phyloP scores from a whole-genome alignment of 2,329 filamentous ascomycete species.

The Penicillium sp. region DNA sequence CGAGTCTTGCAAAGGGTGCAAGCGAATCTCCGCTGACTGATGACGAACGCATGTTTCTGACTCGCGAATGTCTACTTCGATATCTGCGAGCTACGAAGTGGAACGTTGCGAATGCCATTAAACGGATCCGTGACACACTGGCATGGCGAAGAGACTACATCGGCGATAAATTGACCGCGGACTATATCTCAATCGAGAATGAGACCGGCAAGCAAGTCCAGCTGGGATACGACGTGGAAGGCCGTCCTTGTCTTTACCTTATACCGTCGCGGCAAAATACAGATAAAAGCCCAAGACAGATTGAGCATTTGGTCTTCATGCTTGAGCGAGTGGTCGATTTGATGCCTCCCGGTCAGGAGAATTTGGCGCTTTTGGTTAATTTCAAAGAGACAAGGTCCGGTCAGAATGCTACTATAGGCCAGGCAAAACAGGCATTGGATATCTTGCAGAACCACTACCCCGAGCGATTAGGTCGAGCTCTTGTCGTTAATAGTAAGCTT shows the following conservation, averaged over 20 bases:
- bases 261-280: slow-evolving; percentile 92
- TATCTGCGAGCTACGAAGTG: slow-evolving; percentile 95
- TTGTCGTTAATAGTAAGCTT: slow-evolving; percentile 77
- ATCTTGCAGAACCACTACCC: slow-evolving; percentile 96
- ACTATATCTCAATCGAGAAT: slow-evolving; percentile 90
- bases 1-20: slow-evolving; percentile 57
- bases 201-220: slow-evolving; percentile 94
- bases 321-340: slow-evolving; percentile 83
- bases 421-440: slow-evolving; percentile 77
- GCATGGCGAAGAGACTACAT: slow-evolving; percentile 90
- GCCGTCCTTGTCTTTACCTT: slow-evolving; percentile 85
- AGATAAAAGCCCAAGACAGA: slow-evolving; percentile 75
- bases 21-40: slow-evolving; percentile 66
- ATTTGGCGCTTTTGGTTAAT: slow-evolving; percentile 80
- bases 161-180: slow-evolving; percentile 66
- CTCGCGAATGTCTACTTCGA: slow-evolving; percentile 83
- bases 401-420: slow-evolving; percentile 70
- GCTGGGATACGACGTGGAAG: slow-evolving; percentile 79
- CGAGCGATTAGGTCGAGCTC: slow-evolving; percentile 79
- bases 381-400: slow-evolving; percentile 77
- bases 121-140: slow-evolving; percentile 75
- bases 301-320: slow-evolving; percentile 95
- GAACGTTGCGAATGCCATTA: slow-evolving; percentile 69
- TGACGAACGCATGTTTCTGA: slow-evolving; percentile 82
- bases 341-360: slow-evolving; percentile 83